Conservation (phyloP, 805 yeast species). For the Sungouiozyma intestinalis region DNA sequence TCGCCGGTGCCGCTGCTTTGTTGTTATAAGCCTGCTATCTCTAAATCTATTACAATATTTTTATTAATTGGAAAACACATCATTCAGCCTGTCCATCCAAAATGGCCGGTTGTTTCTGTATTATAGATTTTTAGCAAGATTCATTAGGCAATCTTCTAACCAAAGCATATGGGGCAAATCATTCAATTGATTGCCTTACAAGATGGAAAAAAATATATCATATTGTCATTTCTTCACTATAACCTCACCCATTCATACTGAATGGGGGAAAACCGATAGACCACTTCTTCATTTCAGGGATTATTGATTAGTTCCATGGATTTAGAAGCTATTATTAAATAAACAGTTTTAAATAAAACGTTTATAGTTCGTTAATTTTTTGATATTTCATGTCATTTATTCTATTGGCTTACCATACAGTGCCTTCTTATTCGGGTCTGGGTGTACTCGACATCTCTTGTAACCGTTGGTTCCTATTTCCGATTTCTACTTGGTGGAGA, state of each 20-base stretch:
- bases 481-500: too few relatives aligned
- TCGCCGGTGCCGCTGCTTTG: slow-evolving; percentile 42
- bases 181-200: background rate
- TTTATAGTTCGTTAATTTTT: slow-evolving; percentile 2
- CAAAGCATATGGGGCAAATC: background rate
- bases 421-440: too few relatives aligned
- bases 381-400: background rate
- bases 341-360: background rate
- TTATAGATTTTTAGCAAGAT: background rate
- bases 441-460: too few relatives aligned
- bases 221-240: background rate
- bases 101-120: background rate
- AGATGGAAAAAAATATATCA: background rate
- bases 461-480: too few relatives aligned
- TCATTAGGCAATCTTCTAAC: background rate
- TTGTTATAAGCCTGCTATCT: slow-evolving; percentile 29
- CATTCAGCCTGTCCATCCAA: background rate
- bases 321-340: too few relatives aligned
- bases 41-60: background rate
- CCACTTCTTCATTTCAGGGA: too few relatives aligned
- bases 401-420: too few relatives aligned
- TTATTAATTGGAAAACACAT: background rate
- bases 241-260: too few relatives aligned
- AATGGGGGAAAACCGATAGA: too few relatives aligned
- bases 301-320: background rate